These are phyloP conservation scores for Rosa chinensis DNA, from an alignment of 306 rosid species.

Conservation along the genomic window DNA sequence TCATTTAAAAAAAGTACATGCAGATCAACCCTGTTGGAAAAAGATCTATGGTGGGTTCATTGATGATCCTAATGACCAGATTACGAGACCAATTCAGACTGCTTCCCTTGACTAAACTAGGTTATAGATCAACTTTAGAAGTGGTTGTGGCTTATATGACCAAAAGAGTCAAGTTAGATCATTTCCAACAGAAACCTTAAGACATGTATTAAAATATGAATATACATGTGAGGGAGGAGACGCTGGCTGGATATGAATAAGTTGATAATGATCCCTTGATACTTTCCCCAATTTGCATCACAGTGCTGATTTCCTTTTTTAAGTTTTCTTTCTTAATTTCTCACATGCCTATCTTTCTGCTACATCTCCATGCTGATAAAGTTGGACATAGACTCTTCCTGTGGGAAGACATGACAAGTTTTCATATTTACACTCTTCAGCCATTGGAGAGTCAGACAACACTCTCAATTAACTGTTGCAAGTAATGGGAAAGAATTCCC, in stretches of 20 bases:
- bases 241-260: background rate
- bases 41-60: background rate
- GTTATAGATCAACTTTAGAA: background rate
- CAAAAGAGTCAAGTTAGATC: background rate
- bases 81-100: background rate
- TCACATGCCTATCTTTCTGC: slow-evolving; percentile 1
- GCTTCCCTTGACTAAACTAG: no score
- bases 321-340: background rate
- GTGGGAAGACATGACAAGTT: slow-evolving; percentile 4
- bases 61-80: background rate
- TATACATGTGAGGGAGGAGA: background rate
- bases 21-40: background rate
- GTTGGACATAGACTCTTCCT: background rate
- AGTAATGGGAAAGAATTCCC: slow-evolving; percentile 54
- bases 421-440: slow-evolving; percentile 42
- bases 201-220: background rate
- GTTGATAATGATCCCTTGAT: background rate
- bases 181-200: background rate
- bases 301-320: background rate
- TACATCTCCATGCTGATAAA: background rate
- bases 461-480: slow-evolving; percentile 41
- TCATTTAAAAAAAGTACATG: background rate
- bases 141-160: background rate
- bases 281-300: background rate
- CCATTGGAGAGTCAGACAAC: slow-evolving; percentile 76